Evolutionary conservation across 176 grass and related monocot species (phyloP), one percentile per base, ranked within the genome.

Genomic region (Carex cristatella): DNA sequence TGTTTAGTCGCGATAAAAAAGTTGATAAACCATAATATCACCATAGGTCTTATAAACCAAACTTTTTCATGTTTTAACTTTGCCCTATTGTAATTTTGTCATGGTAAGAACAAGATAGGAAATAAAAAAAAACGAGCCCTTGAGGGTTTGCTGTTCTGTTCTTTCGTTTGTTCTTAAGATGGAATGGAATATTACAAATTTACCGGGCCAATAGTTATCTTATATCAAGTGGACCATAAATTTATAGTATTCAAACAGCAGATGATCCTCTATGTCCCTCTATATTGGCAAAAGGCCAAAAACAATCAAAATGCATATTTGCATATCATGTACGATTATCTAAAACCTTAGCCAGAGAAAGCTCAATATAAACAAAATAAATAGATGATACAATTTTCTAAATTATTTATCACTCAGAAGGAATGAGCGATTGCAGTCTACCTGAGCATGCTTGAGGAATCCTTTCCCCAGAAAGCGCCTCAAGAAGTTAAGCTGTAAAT

Each of bases 391-490:
- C 2, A 60, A 65, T 65, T 2, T n/a, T 37, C 37, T 35, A 12
- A 83, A 64, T 11, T 72, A 10, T 69, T 35, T 42, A 57, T 84
- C 82, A 38, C 55, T 79, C 55, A 31, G 58, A 53, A 82, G 38
- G 44, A 53, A 82, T 27, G 8, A 54, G 7, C 16, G 76, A 54
- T 14, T 75, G 56, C 56, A 40, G 35, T 53, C 18, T n/a, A 95
- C 96, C 93, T 99, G 81, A 48, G 87, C 96, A 84, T 99, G 96
- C 88, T 95, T 99, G 81, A 99, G 90, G 73, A 99, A 95, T 55
- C 93, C 93, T 92, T 56, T 94, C 49, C 93, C 93, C 60, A 99
- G 87, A 71, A 92, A 90, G 8, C 84, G 88, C 81, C 89, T 95
- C 7, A 99, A 90, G 84, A 95, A 99, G 83, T 99, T 99, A 48